These are phyloP conservation scores for Jacaranda mimosifolia DNA, from an alignment of 257 asterid species.

Conservation along the genomic window DNA sequence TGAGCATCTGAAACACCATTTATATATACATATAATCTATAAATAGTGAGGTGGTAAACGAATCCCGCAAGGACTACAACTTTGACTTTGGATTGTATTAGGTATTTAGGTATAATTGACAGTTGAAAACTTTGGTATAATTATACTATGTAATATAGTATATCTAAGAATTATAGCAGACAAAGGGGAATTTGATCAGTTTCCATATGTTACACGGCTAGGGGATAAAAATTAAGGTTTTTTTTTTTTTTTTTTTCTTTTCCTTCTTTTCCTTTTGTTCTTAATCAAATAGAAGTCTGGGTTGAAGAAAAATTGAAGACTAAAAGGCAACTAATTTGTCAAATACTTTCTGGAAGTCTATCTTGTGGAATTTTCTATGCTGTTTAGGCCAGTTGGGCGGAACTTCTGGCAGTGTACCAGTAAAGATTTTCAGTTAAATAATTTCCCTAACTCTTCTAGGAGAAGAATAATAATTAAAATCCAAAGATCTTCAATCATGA, in stretches of 20 bases:
- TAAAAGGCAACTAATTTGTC: not conserved
- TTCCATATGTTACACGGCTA: not conserved
- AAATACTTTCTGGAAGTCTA: not conserved
- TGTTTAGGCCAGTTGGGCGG: not conserved
- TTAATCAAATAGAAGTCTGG: not conserved
- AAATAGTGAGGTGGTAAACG: slow-evolving; percentile 38
- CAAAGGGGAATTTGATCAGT: not conserved
- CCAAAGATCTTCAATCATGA: not conserved
- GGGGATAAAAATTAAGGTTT: not conserved
- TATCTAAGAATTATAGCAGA: slow-evolving; percentile 2
- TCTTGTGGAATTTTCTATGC: not conserved
- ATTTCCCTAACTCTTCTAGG: not conserved
- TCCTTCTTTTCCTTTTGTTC: not conserved
- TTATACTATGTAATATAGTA: not conserved
- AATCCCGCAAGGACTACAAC: not conserved
- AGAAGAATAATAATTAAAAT: too few species aligned
- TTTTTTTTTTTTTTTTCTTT: not conserved
- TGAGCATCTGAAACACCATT: not conserved
- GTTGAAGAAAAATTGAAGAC: not conserved
- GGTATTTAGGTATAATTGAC: slow-evolving; percentile 40
- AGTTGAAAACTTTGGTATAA: not conserved
- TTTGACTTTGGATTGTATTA: slow-evolving; percentile 37
- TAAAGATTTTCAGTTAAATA: not conserved
- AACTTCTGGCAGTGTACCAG: not conserved
- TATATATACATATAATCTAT: not conserved